These are phyloP conservation scores for Penicillium freii DNA, from an alignment of 2,329 filamentous ascomycete genomes.

Conservation along the genomic window DNA sequence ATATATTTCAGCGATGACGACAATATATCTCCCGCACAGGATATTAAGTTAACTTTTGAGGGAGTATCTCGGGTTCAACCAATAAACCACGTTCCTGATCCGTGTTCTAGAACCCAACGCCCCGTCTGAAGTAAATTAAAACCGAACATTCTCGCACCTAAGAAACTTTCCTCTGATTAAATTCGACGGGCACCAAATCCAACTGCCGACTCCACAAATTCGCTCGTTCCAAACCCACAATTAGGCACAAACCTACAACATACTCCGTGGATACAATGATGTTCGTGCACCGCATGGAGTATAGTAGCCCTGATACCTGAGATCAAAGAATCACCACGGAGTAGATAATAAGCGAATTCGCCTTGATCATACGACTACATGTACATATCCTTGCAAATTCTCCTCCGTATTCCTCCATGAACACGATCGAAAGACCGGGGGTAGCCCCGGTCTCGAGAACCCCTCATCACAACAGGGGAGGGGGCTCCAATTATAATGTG, in stretches of 20 bases:
- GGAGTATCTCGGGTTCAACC: not conserved
- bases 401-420: not conserved
- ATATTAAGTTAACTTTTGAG: not conserved
- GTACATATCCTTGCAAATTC: not conserved
- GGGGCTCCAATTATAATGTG: not conserved
- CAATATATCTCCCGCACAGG: not conserved
- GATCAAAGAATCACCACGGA: too few relatives aligned
- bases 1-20: not conserved
- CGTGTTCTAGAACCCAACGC: conserved; percentile 3
- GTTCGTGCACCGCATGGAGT: not conserved
- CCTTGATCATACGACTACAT: not conserved
- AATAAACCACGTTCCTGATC: not conserved
- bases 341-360: not conserved
- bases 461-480: not conserved
- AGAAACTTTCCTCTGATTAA: conserved; percentile 3
- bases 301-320: not conserved
- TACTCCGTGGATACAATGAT: not conserved
- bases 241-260: not conserved
- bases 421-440: not conserved
- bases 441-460: not conserved
- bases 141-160: too few relatives aligned
- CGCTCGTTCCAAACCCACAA: not conserved
- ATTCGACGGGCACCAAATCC: not conserved
- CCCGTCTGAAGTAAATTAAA: conserved; percentile 8
- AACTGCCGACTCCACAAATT: not conserved